Conservation (phyloP, 2,329 filamentous ascomycete species). For the Pseudogymnoascus sp. region DNA sequence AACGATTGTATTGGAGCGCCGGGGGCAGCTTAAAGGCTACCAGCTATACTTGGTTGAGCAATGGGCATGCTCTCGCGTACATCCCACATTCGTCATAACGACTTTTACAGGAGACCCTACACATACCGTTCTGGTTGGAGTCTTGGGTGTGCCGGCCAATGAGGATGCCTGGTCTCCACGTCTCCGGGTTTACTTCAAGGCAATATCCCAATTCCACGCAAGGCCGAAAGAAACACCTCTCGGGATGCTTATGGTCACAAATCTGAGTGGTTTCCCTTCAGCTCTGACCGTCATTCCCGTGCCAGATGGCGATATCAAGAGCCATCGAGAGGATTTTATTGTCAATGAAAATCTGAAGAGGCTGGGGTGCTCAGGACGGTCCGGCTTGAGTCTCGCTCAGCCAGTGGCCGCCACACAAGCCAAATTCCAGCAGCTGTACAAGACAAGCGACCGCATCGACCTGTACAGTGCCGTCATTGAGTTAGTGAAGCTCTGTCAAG, state of each 20-base stretch:
- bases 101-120: constrained; percentile 85
- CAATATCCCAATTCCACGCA: constrained; percentile 78
- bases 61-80: constrained; percentile 88
- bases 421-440: constrained; percentile 89
- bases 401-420: constrained; percentile 77
- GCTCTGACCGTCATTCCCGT: constrained; percentile 87
- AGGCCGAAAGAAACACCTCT: constrained; percentile 73
- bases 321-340: constrained; percentile 76
- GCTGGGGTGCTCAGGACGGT: constrained; percentile 82
- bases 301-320: constrained; percentile 76
- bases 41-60: constrained; percentile 94
- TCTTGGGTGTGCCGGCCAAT: constrained; percentile 76
- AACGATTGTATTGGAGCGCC: constrained; percentile 68
- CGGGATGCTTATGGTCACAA: constrained; percentile 88
- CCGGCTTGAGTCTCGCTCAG: constrained; percentile 71
- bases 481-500: constrained; percentile 84
- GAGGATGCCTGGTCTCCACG: constrained; percentile 73
- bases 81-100: constrained; percentile 85
- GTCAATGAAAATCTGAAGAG: constrained; percentile 93
- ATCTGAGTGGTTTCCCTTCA: constrained; percentile 85
- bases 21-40: constrained; percentile 68
- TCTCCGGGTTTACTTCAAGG: constrained; percentile 77
- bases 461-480: constrained; percentile 76
- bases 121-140: constrained; percentile 70
- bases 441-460: constrained; percentile 74